phyloP scores from a whole-genome alignment of 2,329 filamentous ascomycete genomes.

The Epichloe festucae region DNA sequence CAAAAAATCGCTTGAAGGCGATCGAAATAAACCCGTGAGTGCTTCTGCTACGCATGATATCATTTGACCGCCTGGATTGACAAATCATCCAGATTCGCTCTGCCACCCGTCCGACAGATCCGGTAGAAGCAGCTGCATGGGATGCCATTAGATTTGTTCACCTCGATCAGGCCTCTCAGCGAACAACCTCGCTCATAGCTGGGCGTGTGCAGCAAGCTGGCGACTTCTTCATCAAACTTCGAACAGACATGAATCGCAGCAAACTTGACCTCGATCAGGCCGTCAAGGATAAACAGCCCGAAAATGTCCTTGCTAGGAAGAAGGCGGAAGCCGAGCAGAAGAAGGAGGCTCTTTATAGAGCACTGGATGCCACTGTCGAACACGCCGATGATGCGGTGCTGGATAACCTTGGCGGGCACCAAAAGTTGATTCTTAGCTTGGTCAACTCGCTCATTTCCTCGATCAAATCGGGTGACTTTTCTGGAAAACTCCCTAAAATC shows the following conservation, averaged over 20 bases:
- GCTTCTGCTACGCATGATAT: not conserved
- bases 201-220: conserved; percentile 37
- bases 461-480: conserved; percentile 38
- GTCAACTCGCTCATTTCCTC: conserved; percentile 41
- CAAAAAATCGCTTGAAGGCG: conserved; percentile 30
- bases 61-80: not conserved
- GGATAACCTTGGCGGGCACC: conserved; percentile 44
- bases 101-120: conserved; percentile 29
- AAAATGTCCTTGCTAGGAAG: conserved; percentile 22
- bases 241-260: conserved; percentile 32
- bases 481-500: conserved; percentile 39
- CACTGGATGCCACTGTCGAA: conserved; percentile 39
- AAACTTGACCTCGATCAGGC: conserved; percentile 32
- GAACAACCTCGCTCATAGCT: conserved; percentile 28
- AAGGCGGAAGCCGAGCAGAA: conserved; percentile 30
- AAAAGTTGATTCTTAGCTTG: conserved; percentile 42
- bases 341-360: conserved; percentile 35
- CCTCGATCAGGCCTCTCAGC: conserved; percentile 27
- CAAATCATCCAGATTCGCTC: conserved; percentile 22
- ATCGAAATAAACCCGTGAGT: conserved; percentile 26
- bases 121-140: conserved; percentile 36
- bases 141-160: conserved; percentile 38
- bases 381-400: conserved; percentile 43
- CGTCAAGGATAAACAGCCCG: conserved; percentile 27
- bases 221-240: conserved; percentile 35